phyloP scores from a whole-genome alignment of 2,329 filamentous ascomycete genomes.

The Cladosporium sp. region DNA sequence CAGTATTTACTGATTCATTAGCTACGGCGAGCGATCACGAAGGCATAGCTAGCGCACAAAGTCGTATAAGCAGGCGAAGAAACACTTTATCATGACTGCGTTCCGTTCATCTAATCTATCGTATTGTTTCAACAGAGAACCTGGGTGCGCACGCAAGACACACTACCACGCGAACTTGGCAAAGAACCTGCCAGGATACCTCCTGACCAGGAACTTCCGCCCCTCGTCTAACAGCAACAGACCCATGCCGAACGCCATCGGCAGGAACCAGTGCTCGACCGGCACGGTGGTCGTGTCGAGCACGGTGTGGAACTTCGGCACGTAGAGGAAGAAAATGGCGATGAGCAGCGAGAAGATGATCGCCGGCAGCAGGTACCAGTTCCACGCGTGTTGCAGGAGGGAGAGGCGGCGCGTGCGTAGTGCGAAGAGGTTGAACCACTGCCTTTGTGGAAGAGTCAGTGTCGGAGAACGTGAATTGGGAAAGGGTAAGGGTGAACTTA shows the following conservation, averaged over 20 bases:
- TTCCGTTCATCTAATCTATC: too few relatives aligned
- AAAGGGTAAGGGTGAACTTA: constrained; percentile 30
- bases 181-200: constrained; percentile 51
- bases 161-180: constrained; percentile 58
- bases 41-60: too few relatives aligned
- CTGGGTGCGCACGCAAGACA: background rate
- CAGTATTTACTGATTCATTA: too few relatives aligned
- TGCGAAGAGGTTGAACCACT: constrained; percentile 70
- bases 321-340: constrained; percentile 60
- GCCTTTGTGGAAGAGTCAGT: constrained; percentile 36
- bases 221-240: constrained; percentile 61
- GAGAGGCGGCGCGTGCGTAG: constrained; percentile 54
- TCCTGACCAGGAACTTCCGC: constrained; percentile 58
- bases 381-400: constrained; percentile 69
- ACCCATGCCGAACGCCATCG: constrained; percentile 62
- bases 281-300: constrained; percentile 59
- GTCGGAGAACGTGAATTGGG: background rate
- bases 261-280: constrained; percentile 70
- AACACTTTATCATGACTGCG: too few relatives aligned
- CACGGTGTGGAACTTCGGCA: constrained; percentile 56
- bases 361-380: constrained; percentile 63
- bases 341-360: constrained; percentile 64
- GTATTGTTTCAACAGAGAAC: too few relatives aligned
- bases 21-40: too few relatives aligned
- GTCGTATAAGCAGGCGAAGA: too few relatives aligned